Evolutionary conservation across 2,329 filamentous ascomycete species (phyloP).

Genomic region (Verticillium klebahnii): DNA sequence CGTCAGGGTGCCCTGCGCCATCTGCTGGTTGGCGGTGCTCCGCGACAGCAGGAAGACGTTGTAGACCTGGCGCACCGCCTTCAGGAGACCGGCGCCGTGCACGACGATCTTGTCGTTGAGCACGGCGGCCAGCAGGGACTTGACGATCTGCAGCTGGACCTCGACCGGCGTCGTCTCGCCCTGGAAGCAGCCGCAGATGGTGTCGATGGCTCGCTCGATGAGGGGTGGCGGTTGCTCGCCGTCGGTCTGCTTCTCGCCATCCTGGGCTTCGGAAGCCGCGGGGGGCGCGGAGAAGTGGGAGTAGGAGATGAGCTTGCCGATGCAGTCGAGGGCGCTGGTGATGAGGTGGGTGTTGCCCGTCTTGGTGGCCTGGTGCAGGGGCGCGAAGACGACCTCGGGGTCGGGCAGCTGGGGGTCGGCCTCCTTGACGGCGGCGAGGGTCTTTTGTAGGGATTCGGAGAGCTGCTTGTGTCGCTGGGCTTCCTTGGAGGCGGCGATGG

Average conservation of each 20-base stretch:
- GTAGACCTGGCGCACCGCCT: conserved; percentile 96
- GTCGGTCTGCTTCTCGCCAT: conserved; percentile 7
- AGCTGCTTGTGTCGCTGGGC: conserved; percentile 82
- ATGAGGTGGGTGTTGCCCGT: conserved; percentile 80
- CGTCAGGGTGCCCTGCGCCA: conserved; percentile 92
- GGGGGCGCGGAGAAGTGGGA: conserved; percentile 81
- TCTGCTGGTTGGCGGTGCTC: conserved; percentile 90
- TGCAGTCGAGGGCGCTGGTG: conserved; percentile 90
- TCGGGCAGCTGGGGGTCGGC: conserved; percentile 77
- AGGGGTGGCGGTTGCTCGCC: conserved; percentile 53
- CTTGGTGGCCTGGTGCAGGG: conserved; percentile 84
- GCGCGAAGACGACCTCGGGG: conserved; percentile 87
- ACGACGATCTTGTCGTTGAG: conserved; percentile 99
- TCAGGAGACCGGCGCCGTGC: conserved; percentile 90
- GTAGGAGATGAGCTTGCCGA: conserved; percentile 97
- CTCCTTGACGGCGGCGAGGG: conserved; percentile 80
- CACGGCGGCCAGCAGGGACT: conserved; percentile 90
- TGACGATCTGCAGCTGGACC: conserved; percentile 96
- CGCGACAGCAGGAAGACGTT: conserved; percentile 97
- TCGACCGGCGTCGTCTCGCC: conserved; percentile 89
- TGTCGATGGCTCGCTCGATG: conserved; percentile 96
- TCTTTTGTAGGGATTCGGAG: conserved; percentile 74
- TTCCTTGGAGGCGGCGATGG: conserved; percentile 87
- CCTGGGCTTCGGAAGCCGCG: conserved; percentile 30
- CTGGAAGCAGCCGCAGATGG: conserved; percentile 98